These are phyloP conservation scores for Neospora caninum DNA, from an alignment of 169 alveolate genomes.

Conservation along the genomic window DNA sequence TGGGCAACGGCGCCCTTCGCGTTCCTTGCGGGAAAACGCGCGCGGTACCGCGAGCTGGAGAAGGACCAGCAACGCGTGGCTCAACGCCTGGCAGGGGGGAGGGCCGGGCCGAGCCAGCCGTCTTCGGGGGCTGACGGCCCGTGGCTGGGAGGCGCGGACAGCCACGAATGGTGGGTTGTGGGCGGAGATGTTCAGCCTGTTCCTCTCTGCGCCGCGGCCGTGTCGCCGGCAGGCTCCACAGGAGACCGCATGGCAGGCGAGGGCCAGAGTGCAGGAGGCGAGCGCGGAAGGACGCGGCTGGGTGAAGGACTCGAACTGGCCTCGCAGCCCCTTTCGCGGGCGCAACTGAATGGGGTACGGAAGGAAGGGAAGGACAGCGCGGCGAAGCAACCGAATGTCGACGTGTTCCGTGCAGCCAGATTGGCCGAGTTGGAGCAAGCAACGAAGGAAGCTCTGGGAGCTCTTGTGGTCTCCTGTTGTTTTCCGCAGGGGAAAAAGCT, in stretches of 20 bases:
- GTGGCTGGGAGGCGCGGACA: not conserved
- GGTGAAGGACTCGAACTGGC: no score
- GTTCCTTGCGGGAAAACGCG: not conserved
- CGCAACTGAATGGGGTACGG: no score
- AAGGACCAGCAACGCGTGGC: not conserved
- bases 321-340: no score
- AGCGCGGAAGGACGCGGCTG: no score
- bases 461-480: not conserved
- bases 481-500: not conserved
- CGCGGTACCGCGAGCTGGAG: not conserved
- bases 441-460: conserved; percentile 11
- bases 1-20: not conserved
- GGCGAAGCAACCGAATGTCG: not conserved
- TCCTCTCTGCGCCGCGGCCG: not conserved
- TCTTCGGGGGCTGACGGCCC: not conserved
- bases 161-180: not conserved
- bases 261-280: no score
- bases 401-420: not conserved
- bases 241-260: no score
- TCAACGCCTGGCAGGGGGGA: not conserved
- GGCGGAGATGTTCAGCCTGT: not conserved
- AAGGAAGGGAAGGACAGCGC: not conserved
- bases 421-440: conserved; percentile 37
- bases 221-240: no score
- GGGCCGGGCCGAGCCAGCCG: not conserved